Conservation (phyloP, 208 protist genomes). For the Phytomonas sp. region DNA sequence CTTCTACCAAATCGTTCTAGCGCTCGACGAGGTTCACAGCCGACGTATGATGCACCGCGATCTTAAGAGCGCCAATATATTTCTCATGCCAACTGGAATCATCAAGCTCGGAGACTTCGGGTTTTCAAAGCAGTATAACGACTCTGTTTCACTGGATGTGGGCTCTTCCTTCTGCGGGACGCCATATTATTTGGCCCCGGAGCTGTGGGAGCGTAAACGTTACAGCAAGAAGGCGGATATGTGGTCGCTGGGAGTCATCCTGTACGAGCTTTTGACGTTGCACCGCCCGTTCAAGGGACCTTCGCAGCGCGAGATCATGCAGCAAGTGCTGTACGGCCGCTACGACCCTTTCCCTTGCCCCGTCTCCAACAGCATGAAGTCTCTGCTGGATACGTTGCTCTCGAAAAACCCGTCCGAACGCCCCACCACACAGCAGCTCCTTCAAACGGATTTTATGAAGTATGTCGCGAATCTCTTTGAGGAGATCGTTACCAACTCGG, state of each 20-base stretch:
- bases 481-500: conserved; percentile 79
- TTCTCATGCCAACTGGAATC: conserved; percentile 77
- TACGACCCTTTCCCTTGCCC: conserved; percentile 73
- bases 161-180: conserved; percentile 81
- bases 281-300: conserved; percentile 83
- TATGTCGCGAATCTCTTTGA: conserved; percentile 87
- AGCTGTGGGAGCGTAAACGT: conserved; percentile 86
- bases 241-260: conserved; percentile 86
- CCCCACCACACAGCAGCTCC: conserved; percentile 63
- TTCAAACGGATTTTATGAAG: conserved; percentile 81
- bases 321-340: conserved; percentile 67
- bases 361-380: conserved; percentile 61
- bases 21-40: conserved; percentile 79
- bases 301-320: conserved; percentile 77
- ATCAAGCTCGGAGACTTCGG: conserved; percentile 90
- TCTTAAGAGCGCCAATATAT: conserved; percentile 88
- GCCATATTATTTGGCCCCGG: conserved; percentile 92
- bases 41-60: conserved; percentile 87
- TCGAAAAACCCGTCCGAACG: conserved; percentile 51
- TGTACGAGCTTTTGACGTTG: conserved; percentile 82
- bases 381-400: conserved; percentile 58
- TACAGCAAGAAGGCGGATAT: conserved; percentile 94
- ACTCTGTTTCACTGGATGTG: conserved; percentile 72
- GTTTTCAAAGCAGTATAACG: conserved; percentile 76
- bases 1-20: conserved; percentile 82